Evolutionary conservation across 1,139 yeast species (phyloP), one percentile per base, ranked within the genome.

Genomic region (Scheffersomyces insectosa): DNA sequence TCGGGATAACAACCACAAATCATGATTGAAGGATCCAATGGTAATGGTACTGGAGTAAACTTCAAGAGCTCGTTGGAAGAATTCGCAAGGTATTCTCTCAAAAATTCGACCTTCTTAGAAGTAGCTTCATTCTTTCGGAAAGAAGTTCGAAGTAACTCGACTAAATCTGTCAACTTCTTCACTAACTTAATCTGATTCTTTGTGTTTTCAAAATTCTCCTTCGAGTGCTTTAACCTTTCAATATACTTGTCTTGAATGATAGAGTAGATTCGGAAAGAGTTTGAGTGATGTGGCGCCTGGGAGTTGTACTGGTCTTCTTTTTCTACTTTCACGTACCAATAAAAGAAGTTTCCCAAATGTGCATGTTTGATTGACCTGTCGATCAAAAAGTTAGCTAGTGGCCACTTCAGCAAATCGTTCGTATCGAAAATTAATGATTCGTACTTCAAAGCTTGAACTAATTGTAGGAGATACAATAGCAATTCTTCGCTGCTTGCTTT

Each of bases 281-380:
- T 28, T 14, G 29, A 41, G 34, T 28, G 50, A 49, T 15, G 53
- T 42, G 27, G 48, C 45, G 30, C 20, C 28, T 44, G 40, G 10
- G 51, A 50, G 36, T 61, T 65, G 13, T 73, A 50, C 52, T 83
- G 85, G 51, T 89, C 96, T 52, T 83, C 85, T 31, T 88, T 80
- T 57, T 91, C 97, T 1, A 95, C 96, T 52, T 84, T 85, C 39
- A 93, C 79, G 57, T 85, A 89, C 98, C 99, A 93, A 59, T 89
- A 91, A 49, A 93, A 83, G 59, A 79, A 89, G 57, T 85, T 90
- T 0, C 96, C 95, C 29, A 93, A 68, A 13, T 78, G 70, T 20
- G 79, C 79, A 57, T 85, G 86, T 25, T 78, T 72, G 1, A 85
- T 74, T 0, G 96, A 84, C 40, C 93, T 73, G 29, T 82, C 83